Percentiles rank a stretch among this genome's conserved stretches.
These are phyloP conservation scores for Pugionium cornutum DNA, from an alignment of 345 rosid species.

Conservation along the genomic window DNA sequence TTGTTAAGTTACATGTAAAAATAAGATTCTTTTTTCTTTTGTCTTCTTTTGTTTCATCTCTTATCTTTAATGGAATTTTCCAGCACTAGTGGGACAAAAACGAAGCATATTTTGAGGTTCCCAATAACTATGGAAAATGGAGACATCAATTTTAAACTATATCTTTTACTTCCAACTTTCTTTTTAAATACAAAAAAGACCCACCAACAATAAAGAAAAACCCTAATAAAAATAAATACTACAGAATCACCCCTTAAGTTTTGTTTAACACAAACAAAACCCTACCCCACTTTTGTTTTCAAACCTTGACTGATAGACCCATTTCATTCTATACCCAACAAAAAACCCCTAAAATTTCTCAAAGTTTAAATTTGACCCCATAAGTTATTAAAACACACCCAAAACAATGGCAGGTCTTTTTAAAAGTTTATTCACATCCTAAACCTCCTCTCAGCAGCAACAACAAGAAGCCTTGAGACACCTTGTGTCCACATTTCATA, in stretches of 20 bases:
- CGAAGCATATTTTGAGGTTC: constrained; percentile 39
- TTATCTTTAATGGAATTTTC: background rate
- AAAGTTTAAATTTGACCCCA: constrained; percentile 24
- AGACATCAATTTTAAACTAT: constrained; percentile 20
- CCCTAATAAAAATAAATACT: constrained; percentile 18
- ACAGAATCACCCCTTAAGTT: constrained; percentile 26
- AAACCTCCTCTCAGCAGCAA: constrained; percentile 70
- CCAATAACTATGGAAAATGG: constrained; percentile 25
- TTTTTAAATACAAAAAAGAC: constrained; percentile 22
- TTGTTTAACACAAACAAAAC: constrained; percentile 15
- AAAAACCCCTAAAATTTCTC: constrained; percentile 15
- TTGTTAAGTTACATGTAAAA: too few species aligned
- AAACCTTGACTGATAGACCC: constrained; percentile 32
- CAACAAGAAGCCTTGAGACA: constrained; percentile 72
- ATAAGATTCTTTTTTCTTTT: too few species aligned
- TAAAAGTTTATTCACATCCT: constrained; percentile 47
- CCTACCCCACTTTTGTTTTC: background rate
- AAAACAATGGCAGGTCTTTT: constrained; percentile 6
- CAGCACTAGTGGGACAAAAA: constrained; percentile 35
- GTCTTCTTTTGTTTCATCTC: too few species aligned
- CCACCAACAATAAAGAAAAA: background rate
- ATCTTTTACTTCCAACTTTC: constrained; percentile 15
- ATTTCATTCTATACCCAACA: constrained; percentile 36
- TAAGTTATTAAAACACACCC: constrained; percentile 33
- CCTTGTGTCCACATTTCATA: constrained; percentile 94